Percentiles rank a stretch among this genome's conserved stretches.
These are phyloP conservation scores for Kandelia obovata DNA, from an alignment of 345 rosid species.

Conservation along the genomic window DNA sequence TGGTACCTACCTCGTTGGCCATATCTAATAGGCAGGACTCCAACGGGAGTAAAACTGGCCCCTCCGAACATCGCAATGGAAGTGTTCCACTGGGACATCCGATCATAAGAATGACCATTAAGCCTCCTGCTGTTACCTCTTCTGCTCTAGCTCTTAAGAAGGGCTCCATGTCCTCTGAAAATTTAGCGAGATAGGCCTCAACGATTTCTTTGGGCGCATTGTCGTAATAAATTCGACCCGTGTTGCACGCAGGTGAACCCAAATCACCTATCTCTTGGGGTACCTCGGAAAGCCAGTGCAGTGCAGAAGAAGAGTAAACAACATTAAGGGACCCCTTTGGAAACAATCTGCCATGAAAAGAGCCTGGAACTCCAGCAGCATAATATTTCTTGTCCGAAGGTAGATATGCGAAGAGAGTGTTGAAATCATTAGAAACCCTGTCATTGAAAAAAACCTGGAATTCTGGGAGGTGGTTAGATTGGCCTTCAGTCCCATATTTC, in stretches of 20 bases:
- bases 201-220: slow-evolving; percentile 12
- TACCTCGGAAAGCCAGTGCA: slow-evolving; percentile 13
- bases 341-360: slow-evolving; percentile 19
- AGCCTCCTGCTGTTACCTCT: slow-evolving; percentile 15
- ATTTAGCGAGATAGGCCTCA: slow-evolving; percentile 13
- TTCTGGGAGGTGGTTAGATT: slow-evolving; percentile 3
- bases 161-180: slow-evolving; percentile 12
- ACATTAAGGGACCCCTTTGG: slow-evolving; percentile 7
- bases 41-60: neutral
- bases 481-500: neutral
- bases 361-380: slow-evolving; percentile 16
- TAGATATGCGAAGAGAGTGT: slow-evolving; percentile 8
- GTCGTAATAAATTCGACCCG: slow-evolving; percentile 8
- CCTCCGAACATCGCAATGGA: neutral
- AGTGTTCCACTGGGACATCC: slow-evolving; percentile 12
- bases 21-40: slow-evolving; percentile 18
- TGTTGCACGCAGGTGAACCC: slow-evolving; percentile 5
- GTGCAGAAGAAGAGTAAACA: slow-evolving; percentile 7
- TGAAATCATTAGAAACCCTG: slow-evolving; percentile 13
- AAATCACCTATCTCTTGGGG: slow-evolving; percentile 9
- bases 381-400: slow-evolving; percentile 9
- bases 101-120: slow-evolving; percentile 5
- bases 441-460: slow-evolving; percentile 10
- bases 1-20: slow-evolving; percentile 13
- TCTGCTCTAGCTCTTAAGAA: slow-evolving; percentile 17